Percentiles rank a stretch among this genome's conserved stretches.
These are phyloP conservation scores for Pseudopithomyces maydicus DNA, from an alignment of 2,329 filamentous ascomycete species.

Conservation along the genomic window DNA sequence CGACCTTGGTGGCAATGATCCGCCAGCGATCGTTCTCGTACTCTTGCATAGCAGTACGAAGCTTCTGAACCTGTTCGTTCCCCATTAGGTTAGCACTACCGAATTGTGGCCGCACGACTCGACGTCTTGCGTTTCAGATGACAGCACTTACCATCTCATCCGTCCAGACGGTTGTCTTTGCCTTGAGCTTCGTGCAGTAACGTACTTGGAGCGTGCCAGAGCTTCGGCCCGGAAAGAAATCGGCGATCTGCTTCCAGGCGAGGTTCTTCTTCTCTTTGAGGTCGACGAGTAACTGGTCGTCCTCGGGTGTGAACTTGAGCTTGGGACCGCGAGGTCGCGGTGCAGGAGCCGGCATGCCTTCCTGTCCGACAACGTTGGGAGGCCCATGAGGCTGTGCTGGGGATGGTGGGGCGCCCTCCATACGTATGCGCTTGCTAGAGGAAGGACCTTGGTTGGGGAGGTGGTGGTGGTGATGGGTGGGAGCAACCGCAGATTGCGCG, in stretches of 20 bases:
- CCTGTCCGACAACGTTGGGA: slow-evolving; percentile 84
- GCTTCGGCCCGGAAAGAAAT: slow-evolving; percentile 90
- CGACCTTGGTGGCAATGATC: slow-evolving; percentile 88
- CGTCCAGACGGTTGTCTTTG: slow-evolving; percentile 91
- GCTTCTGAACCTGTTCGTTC: slow-evolving; percentile 70
- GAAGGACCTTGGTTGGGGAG: slow-evolving; percentile 71
- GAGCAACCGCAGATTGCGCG: slow-evolving; percentile 30
- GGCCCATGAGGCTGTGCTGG: slow-evolving; percentile 60
- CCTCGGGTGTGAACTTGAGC: slow-evolving; percentile 90
- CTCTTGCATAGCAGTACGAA: slow-evolving; percentile 76
- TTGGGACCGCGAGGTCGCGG: slow-evolving; percentile 83
- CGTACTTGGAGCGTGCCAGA: slow-evolving; percentile 91
- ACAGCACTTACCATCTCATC: slow-evolving; percentile 78
- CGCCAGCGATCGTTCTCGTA: slow-evolving; percentile 94
- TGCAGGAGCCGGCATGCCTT: slow-evolving; percentile 84
- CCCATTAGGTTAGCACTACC: slow-evolving; percentile 41
- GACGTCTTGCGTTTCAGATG: slow-evolving; percentile 42
- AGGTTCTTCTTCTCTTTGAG: slow-evolving; percentile 93
- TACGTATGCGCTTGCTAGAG: slow-evolving; percentile 61
- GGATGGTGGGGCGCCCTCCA: slow-evolving; percentile 49
- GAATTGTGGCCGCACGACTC: slow-evolving; percentile 34
- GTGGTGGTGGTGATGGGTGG: slow-evolving; percentile 73
- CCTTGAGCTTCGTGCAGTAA: slow-evolving; percentile 94
- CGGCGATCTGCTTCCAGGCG: slow-evolving; percentile 97
- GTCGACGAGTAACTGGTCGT: slow-evolving; percentile 85